Evolutionary conservation across 192 early-diverging fungal species (phyloP), one percentile per base, ranked within the genome.

Genomic region (Backusella liffmaniae): DNA sequence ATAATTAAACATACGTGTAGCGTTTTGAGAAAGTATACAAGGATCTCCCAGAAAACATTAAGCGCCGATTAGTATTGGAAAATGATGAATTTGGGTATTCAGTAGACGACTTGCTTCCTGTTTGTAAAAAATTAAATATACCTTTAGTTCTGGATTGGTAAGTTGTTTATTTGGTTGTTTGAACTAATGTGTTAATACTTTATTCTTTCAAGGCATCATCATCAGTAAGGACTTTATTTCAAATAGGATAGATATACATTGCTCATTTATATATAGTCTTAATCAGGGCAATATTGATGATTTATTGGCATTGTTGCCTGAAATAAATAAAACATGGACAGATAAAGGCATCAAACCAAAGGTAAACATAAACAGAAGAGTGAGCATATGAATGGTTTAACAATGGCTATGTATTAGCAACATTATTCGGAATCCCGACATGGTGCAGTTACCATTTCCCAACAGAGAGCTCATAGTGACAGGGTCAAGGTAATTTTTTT

Each of bases 81-180:
- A 88, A 88, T 65, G 86, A 88, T 72, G 86, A 88, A 69, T 62
- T 86, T 18, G 85, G 81, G 39, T 88, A 85, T 46, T 77, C 73
- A 15, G 83, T 86, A 9, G 66, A 77, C 26, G 86, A 88, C 5
- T 41, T 88, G 12, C 69, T 88, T n/a, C 84, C 84, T 16, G 72
- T 80, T 29, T 86, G 85, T 75, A 76, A 88, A 72, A 68, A 76
- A 12, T 53, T 86, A 12, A 34, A 53, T 34, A 85, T 88, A 18
- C 86, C 86, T 36, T 67, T 88, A 32, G 85, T 88, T 0, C 59
- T 88, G 13, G 86, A 88, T 59, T 86, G 85, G 84, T 85, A 83
- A 68, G 78, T 29, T 59, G 6, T 44, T 32, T 18, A 35, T 62
- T 0, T 46, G 4, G 13, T 29, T 12, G 0, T 26, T 5, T 12